These are phyloP conservation scores for Cyamopsis tetragonoloba DNA, from an alignment of 306 rosid species.

Conservation along the genomic window DNA sequence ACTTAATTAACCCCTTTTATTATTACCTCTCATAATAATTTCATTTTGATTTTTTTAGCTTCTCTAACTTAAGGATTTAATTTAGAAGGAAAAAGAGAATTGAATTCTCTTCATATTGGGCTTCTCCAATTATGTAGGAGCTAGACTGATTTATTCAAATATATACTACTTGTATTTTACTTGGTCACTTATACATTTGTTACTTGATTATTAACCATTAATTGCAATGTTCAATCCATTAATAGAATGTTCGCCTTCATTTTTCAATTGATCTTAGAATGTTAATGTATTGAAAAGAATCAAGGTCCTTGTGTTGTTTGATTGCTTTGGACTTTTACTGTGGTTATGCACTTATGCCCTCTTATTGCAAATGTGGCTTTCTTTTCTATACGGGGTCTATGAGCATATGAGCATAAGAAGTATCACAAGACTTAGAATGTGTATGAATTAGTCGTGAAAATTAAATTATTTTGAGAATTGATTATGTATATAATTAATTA, in stretches of 20 bases:
- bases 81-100: conserved; percentile 26
- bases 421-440: too few relatives aligned
- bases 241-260: background rate
- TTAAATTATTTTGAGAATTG: too few relatives aligned
- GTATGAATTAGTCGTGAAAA: too few relatives aligned
- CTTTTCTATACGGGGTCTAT: too few relatives aligned
- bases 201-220: conserved; percentile 22
- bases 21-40: conserved; percentile 26
- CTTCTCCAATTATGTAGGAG: conserved; percentile 30
- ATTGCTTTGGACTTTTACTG: too few relatives aligned
- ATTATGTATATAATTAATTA: too few relatives aligned
- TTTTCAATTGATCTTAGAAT: background rate
- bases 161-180: conserved; percentile 40
- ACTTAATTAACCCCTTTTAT: conserved; percentile 38
- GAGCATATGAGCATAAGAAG: too few relatives aligned
- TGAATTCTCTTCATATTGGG: conserved; percentile 15
- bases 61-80: conserved; percentile 48
- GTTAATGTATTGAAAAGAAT: background rate
- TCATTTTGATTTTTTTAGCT: conserved; percentile 24
- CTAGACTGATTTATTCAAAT: conserved; percentile 21
- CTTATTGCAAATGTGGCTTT: too few relatives aligned
- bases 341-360: too few relatives aligned
- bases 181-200: conserved; percentile 22
- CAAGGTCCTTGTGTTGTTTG: too few relatives aligned
- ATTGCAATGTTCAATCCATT: conserved; percentile 25